Percentiles rank a stretch among this genome's conserved stretches.
These are phyloP conservation scores for Raphanus raphanistrum DNA, from an alignment of 345 rosid genomes.

Conservation along the genomic window DNA sequence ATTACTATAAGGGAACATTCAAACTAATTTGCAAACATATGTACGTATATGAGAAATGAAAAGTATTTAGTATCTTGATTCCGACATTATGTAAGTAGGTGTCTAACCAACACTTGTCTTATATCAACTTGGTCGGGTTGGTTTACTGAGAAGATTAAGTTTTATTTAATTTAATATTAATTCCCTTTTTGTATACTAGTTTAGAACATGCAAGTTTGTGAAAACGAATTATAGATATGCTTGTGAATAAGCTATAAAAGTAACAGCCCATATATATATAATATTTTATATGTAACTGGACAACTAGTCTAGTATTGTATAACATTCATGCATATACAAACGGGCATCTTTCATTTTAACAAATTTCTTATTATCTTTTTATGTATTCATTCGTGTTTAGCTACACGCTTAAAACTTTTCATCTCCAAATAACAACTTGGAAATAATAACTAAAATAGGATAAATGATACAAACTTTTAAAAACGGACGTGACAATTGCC, in stretches of 20 bases:
- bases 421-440: not conserved
- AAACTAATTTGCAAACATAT: not conserved
- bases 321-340: slow-evolving; percentile 28
- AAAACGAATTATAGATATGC: not conserved
- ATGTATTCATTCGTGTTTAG: not conserved
- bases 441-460: not conserved
- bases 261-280: not conserved
- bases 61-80: slow-evolving; percentile 22
- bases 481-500: slow-evolving; percentile 20
- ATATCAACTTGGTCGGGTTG: slow-evolving; percentile 32
- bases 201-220: slow-evolving; percentile 15
- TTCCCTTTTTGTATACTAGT: slow-evolving; percentile 9
- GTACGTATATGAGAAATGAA: not conserved
- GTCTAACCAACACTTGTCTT: slow-evolving; percentile 22
- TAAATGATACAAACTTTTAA: not conserved
- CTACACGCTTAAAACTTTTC: slow-evolving; percentile 15
- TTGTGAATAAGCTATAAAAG: not conserved
- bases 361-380: not conserved
- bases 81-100: slow-evolving; percentile 34
- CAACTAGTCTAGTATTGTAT: not conserved
- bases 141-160: slow-evolving; percentile 25
- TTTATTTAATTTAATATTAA: slow-evolving; percentile 2
- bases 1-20: not conserved
- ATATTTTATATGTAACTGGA: slow-evolving; percentile 20
- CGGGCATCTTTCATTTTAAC: not conserved